Evolutionary conservation across 208 protist genomes (phyloP), one percentile per base, ranked within the genome.

Genomic region (Leptomonas pyrrhocoris): DNA sequence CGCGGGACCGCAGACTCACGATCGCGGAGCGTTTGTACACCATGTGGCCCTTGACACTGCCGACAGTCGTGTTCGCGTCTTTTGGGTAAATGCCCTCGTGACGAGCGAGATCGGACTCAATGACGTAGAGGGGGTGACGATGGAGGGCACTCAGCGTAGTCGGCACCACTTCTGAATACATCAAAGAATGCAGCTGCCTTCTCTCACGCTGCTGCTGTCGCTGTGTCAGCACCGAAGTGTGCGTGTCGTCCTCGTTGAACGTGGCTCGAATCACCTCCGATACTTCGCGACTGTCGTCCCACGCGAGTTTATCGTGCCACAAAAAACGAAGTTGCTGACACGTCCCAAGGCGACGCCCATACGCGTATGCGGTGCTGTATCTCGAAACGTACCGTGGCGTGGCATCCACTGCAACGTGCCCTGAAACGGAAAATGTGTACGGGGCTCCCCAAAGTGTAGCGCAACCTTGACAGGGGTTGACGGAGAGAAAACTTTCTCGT

Each of bases 11-110:
- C 43, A 97, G 61, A 54, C 75, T 83, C 7, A 93, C 88, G 36
- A 97, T 80, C 4, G 90, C 90, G 49, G 86, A 92, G 59, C 88
- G 82, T 72, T 97, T 97, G 79, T 93, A 97, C 51, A 97, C 93
- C 36, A 80, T 72, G 64, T 93, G 84, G 21, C 89, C 90, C 64
- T 93, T 92, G 18, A 97, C 87, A 66, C 81, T 90, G 1, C 93
- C 93, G 30, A 94, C 87, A 23, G 82, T 91, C 12, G 86, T 93
- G 21, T 45, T 86, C 5, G 68, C 67, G 63, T 95, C 87, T 58
- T 94, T 94, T 0, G 93, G 93, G 73, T 89, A 94, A 18, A 97
- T 61, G 21, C 83, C 93, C 50, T 97, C 93, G 65, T 89, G 76
- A 1, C 90, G 82, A 7, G 83, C 82, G 12, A 95, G 72, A 34